phyloP scores from a whole-genome alignment of 2,329 filamentous ascomycete genomes.

The Talaromyces marneffei region DNA sequence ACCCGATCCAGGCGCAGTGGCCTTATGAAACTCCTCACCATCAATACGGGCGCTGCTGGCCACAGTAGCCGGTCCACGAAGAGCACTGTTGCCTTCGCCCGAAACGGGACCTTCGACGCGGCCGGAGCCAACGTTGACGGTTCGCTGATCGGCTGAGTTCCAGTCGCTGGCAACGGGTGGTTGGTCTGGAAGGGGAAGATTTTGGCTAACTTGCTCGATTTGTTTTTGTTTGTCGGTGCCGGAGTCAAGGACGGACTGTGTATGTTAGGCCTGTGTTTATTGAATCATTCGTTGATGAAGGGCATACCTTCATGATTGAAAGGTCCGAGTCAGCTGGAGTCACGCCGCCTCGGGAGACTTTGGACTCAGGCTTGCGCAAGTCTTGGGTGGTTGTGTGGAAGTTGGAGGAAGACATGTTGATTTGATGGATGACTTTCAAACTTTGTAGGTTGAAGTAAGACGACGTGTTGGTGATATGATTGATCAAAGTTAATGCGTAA shows the following conservation, averaged over 20 bases:
- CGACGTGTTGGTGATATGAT: neutral
- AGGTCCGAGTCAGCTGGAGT: slow-evolving; percentile 41
- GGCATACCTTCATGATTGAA: slow-evolving; percentile 43
- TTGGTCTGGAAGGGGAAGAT: slow-evolving; percentile 73
- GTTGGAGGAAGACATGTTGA: slow-evolving; percentile 30
- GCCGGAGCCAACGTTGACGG: slow-evolving; percentile 65
- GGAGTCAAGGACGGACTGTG: slow-evolving; percentile 36
- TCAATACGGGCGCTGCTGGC: slow-evolving; percentile 47
- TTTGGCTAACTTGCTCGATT: slow-evolving; percentile 63
- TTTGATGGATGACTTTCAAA: neutral
- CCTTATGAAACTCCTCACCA: slow-evolving; percentile 51
- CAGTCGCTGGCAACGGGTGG: slow-evolving; percentile 72
- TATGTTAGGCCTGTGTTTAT: neutral
- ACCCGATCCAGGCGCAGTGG: slow-evolving; percentile 37
- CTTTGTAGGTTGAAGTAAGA: neutral
- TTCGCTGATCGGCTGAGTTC: slow-evolving; percentile 64
- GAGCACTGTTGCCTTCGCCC: slow-evolving; percentile 42
- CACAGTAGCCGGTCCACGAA: slow-evolving; percentile 56
- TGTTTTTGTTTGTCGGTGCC: slow-evolving; percentile 53
- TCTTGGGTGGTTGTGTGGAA: slow-evolving; percentile 48
- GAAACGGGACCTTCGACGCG: slow-evolving; percentile 50
- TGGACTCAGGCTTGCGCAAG: slow-evolving; percentile 44
- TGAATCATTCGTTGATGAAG: too few species aligned
- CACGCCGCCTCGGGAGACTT: slow-evolving; percentile 36
- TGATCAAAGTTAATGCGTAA: neutral